Percentiles rank a stretch among this genome's conserved stretches.
These are phyloP conservation scores for Penicillium fuscoglaucum DNA, from an alignment of 2,329 filamentous ascomycete species.

Conservation along the genomic window DNA sequence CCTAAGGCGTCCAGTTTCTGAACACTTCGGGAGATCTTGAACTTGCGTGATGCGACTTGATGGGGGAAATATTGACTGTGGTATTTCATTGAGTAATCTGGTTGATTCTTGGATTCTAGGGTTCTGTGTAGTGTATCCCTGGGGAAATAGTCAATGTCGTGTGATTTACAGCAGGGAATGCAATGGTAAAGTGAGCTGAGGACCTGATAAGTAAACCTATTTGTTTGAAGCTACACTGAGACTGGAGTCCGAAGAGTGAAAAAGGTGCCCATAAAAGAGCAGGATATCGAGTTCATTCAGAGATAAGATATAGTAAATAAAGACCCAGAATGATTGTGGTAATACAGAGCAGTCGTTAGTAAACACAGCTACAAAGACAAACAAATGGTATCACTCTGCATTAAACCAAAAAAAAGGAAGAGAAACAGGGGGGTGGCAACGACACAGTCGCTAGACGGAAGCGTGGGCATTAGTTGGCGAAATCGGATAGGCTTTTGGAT, in stretches of 20 bases:
- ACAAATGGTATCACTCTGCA: slow-evolving; percentile 41
- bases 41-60: neutral
- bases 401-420: slow-evolving; percentile 26
- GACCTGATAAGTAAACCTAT: neutral
- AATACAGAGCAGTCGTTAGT: slow-evolving; percentile 24
- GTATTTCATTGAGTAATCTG: neutral
- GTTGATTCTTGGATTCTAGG: neutral
- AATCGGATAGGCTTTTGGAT: slow-evolving; percentile 26
- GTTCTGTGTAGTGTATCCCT: neutral
- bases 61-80: neutral
- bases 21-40: neutral
- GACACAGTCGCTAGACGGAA: slow-evolving; percentile 29
- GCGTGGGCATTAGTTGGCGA: slow-evolving; percentile 22
- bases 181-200: neutral
- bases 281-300: slow-evolving; percentile 7
- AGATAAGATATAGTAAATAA: slow-evolving; percentile 8
- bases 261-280: neutral
- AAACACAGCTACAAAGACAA: slow-evolving; percentile 24
- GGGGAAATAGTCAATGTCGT: neutral
- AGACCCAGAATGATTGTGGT: slow-evolving; percentile 19
- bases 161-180: neutral
- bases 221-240: neutral
- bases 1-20: slow-evolving; percentile 25
- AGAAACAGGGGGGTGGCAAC: slow-evolving; percentile 4
- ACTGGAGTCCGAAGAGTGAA: neutral